phyloP scores from a whole-genome alignment of 2,329 filamentous ascomycete species.

The Fonsecaea pedrosoi region DNA sequence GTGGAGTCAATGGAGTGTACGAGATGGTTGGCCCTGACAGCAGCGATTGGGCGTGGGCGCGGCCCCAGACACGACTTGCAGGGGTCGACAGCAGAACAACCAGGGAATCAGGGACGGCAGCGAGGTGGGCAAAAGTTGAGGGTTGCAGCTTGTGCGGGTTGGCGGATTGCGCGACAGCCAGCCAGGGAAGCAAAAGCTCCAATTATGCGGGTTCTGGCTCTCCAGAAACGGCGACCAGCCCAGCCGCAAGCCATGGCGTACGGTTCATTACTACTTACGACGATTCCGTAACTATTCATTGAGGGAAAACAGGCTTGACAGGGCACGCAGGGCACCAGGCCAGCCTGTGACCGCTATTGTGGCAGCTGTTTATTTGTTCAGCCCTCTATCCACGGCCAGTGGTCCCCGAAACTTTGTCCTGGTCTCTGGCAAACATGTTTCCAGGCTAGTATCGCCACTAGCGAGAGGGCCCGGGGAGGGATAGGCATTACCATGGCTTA shows the following conservation, averaged over 20 bases:
- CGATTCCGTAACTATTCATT: not conserved
- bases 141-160: slow-evolving; percentile 24
- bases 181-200: slow-evolving; percentile 13
- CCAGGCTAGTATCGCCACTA: slow-evolving; percentile 14
- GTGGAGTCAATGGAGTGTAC: slow-evolving; percentile 33
- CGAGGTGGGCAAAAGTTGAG: slow-evolving; percentile 20
- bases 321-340: not conserved
- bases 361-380: slow-evolving; percentile 28
- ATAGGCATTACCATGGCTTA: slow-evolving; percentile 3
- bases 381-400: slow-evolving; percentile 11
- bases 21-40: slow-evolving; percentile 33
- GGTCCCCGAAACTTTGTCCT: slow-evolving; percentile 5
- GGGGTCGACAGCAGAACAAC: slow-evolving; percentile 23
- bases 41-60: slow-evolving; percentile 31
- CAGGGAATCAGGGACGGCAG: slow-evolving; percentile 31
- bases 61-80: slow-evolving; percentile 36
- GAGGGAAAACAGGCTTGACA: too few species aligned
- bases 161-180: slow-evolving; percentile 31
- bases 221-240: slow-evolving; percentile 3
- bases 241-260: slow-evolving; percentile 15
- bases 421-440: slow-evolving; percentile 21
- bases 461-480: not conserved
- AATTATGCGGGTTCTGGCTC: slow-evolving; percentile 4
- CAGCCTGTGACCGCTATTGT: slow-evolving; percentile 21
- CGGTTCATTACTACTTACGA: slow-evolving; percentile 7